Evolutionary conservation across 2,329 filamentous ascomycete genomes (phyloP).

Genomic region (Bipolaris victoriae): DNA sequence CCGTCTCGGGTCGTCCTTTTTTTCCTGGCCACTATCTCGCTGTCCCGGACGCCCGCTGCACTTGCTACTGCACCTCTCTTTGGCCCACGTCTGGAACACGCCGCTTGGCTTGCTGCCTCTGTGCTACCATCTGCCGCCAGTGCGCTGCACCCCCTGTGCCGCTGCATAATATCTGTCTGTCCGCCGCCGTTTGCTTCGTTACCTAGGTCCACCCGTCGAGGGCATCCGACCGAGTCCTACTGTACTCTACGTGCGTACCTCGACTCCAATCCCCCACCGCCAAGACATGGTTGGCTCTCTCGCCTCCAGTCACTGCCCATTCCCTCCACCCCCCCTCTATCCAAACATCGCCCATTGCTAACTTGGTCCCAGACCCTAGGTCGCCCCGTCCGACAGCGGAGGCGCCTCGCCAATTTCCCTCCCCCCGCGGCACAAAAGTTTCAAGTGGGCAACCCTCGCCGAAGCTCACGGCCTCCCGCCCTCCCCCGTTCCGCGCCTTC

Average conservation of each 20-base stretch:
- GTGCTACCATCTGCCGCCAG: constrained; percentile 30
- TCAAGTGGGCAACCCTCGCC: constrained; percentile 20
- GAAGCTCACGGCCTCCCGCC: constrained; percentile 13
- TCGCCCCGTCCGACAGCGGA: constrained; percentile 30
- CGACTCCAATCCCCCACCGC: constrained; percentile 22
- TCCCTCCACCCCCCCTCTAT: constrained; percentile 7
- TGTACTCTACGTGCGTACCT: constrained; percentile 24
- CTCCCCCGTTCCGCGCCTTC: constrained; percentile 11
- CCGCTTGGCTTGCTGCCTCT: constrained; percentile 35
- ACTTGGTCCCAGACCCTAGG: constrained; percentile 29
- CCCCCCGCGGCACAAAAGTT: constrained; percentile 24
- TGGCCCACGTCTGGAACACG: constrained; percentile 29
- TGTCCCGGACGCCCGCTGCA: constrained; percentile 28
- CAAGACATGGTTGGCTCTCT: constrained; percentile 14
- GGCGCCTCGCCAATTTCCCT: constrained; percentile 26
- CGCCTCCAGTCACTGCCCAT: constrained; percentile 9
- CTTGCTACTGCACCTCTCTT: constrained; percentile 38
- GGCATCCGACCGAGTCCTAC: constrained; percentile 30
- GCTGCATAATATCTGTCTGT: constrained; percentile 45
- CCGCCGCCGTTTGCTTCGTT: constrained; percentile 33
- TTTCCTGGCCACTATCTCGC: constrained; percentile 31
- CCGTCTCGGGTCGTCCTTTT: constrained; percentile 22
- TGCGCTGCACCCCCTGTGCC: constrained; percentile 38
- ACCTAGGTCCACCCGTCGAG: constrained; percentile 42
- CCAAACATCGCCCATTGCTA: constrained; percentile 21